A percentile compares a stretch with the other conserved stretches of the same genome.
These are phyloP conservation scores for Lindgomyces ingoldianus DNA, from an alignment of 495 filamentous ascomycete species.

Conservation along the genomic window DNA sequence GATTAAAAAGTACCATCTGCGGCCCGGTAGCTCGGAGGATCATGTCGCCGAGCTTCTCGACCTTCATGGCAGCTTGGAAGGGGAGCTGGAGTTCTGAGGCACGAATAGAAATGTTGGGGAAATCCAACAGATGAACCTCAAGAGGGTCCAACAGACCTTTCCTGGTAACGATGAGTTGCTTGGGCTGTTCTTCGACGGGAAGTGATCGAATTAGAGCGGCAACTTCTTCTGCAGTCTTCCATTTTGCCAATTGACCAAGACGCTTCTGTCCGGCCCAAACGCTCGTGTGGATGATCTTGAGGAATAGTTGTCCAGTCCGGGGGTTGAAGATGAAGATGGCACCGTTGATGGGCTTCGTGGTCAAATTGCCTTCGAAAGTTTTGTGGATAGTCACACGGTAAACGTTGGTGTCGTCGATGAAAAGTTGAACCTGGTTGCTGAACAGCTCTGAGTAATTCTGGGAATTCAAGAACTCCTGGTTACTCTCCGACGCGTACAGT, in stretches of 20 bases:
- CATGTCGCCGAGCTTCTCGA: slow-evolving; percentile 99
- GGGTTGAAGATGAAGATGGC: slow-evolving; percentile 99
- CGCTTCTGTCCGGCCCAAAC: slow-evolving; percentile 99
- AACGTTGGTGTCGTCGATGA: slow-evolving; percentile 99
- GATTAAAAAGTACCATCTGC: slow-evolving; percentile 99
- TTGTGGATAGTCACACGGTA: slow-evolving; percentile 99
- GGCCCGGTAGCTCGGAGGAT: slow-evolving; percentile 96
- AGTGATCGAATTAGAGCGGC: slow-evolving; percentile 95
- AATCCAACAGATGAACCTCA: slow-evolving; percentile 95
- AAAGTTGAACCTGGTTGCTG: slow-evolving; percentile 97
- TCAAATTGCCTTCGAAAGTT: slow-evolving; percentile 98
- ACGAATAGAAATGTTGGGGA: slow-evolving; percentile 98
- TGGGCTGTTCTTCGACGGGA: slow-evolving; percentile 97
- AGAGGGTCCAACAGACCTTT: slow-evolving; percentile 97
- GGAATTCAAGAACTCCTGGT: slow-evolving; percentile 98
- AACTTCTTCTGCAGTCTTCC: slow-evolving; percentile 99
- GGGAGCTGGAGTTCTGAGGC: slow-evolving; percentile 96
- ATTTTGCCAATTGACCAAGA: slow-evolving; percentile 97
- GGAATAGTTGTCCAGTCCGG: slow-evolving; percentile 92
- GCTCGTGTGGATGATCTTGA: slow-evolving; percentile 99
- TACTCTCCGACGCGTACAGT: slow-evolving; percentile 97
- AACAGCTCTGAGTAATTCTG: slow-evolving; percentile 99
- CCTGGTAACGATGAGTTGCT: slow-evolving; percentile 96
- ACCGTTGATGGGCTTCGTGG: slow-evolving; percentile 99
- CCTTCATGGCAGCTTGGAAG: slow-evolving; percentile 99